Evolutionary conservation across 2,329 filamentous ascomycete species (phyloP).

Genomic region (Pseudogymnoascus sp.): DNA sequence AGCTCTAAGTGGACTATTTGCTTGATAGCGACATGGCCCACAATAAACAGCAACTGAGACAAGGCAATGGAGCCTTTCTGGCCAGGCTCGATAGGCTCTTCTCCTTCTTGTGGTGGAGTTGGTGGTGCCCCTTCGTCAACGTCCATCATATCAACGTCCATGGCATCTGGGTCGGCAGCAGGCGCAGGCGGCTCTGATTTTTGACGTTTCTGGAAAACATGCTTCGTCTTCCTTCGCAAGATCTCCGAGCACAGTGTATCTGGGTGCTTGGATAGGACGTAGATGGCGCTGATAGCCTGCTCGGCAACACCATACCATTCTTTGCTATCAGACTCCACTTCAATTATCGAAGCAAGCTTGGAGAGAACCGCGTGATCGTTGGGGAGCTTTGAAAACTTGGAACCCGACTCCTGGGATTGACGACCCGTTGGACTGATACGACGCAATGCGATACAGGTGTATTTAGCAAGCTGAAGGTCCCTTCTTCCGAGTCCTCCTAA

Average conservation of each 20-base stretch:
- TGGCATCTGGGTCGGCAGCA: constrained; percentile 14
- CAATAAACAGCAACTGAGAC: constrained; percentile 87
- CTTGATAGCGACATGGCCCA: constrained; percentile 95
- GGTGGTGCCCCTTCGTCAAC: constrained; percentile 23
- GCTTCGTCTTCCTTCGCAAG: constrained; percentile 73
- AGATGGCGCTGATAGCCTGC: constrained; percentile 92
- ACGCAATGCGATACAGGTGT: constrained; percentile 85
- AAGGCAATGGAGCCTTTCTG: constrained; percentile 66
- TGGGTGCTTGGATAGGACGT: constrained; percentile 85
- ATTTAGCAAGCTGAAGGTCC: constrained; percentile 86
- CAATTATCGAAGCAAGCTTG: constrained; percentile 73
- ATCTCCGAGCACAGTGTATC: constrained; percentile 90
- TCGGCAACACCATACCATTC: constrained; percentile 96
- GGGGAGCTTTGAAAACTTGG: constrained; percentile 66
- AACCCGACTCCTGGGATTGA: constrained; percentile 61
- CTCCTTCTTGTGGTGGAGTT: constrained; percentile 23
- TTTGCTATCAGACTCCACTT: constrained; percentile 79
- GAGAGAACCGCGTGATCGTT: constrained; percentile 86
- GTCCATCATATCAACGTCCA: constrained; percentile 24
- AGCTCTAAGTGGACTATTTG: constrained; percentile 97
- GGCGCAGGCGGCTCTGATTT: constrained; percentile 20
- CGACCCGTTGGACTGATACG: constrained; percentile 82
- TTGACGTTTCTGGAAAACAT: constrained; percentile 52
- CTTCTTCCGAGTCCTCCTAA: constrained; percentile 70
- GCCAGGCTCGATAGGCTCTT: constrained; percentile 33